Evolutionary conservation across 352 stramenopile species (phyloP).

Genomic region (Phytophthora tentaculata): DNA sequence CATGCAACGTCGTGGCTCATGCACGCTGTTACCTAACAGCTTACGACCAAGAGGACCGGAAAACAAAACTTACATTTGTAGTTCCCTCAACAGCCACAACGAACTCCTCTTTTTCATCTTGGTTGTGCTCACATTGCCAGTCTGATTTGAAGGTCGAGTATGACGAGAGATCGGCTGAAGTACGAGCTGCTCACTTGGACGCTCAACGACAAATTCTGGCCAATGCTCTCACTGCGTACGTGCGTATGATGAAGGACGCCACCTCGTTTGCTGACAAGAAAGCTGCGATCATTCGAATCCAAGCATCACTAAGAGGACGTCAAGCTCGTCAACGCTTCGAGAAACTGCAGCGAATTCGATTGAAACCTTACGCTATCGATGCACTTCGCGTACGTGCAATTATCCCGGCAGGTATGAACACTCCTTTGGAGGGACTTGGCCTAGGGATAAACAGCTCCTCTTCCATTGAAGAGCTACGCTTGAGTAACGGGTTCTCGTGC

Average conservation of each 20-base stretch:
- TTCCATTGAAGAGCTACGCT: constrained; percentile 50
- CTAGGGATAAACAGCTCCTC: constrained; percentile 14
- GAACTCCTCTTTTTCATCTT: constrained; percentile 49
- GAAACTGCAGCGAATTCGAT: constrained; percentile 50
- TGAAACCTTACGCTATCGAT: constrained; percentile 68
- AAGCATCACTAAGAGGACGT: constrained; percentile 54
- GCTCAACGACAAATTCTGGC: constrained; percentile 60
- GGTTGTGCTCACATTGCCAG: constrained; percentile 65
- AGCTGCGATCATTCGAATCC: constrained; percentile 58
- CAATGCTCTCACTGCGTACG: constrained; percentile 62
- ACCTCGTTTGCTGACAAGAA: constrained; percentile 66
- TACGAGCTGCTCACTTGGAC: constrained; percentile 45
- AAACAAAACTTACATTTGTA: constrained; percentile 62
- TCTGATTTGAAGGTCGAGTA: constrained; percentile 59
- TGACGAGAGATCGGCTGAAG: constrained; percentile 50
- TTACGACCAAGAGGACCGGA: constrained; percentile 42
- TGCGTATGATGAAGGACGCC: constrained; percentile 72
- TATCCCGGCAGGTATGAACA: constrained; percentile 12
- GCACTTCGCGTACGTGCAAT: constrained; percentile 31
- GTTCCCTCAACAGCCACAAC: constrained; percentile 31
- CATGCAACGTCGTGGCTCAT: constrained; percentile 73
- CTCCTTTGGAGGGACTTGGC: constrained; percentile 13
- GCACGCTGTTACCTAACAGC: constrained; percentile 56
- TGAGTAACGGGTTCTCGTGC: constrained; percentile 76
- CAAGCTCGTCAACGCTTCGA: constrained; percentile 61